Conservation (phyloP, 495 filamentous ascomycete genomes). For the Usnea hakonensis region DNA sequence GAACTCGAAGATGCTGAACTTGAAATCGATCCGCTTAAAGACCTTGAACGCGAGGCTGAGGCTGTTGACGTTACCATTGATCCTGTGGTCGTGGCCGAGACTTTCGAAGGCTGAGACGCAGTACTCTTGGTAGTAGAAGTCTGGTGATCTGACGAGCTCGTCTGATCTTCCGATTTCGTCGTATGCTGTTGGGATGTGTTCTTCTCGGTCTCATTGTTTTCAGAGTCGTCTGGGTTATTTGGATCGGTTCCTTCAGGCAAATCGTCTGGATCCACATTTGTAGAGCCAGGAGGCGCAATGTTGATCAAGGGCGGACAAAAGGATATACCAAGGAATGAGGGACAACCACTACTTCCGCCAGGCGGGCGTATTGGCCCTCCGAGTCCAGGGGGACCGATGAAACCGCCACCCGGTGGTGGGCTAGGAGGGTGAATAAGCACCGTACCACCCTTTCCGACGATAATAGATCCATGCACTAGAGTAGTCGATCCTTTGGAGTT, state of each 20-base stretch:
- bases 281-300: slow-evolving; percentile 3
- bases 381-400: slow-evolving; percentile 1
- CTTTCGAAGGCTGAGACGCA: background rate
- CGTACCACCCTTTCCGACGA: slow-evolving; percentile 7
- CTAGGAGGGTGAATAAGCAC: slow-evolving; percentile 4
- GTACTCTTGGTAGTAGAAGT: too few species aligned
- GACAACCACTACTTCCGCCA: background rate
- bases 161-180: background rate
- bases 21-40: background rate
- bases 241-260: background rate
- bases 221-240: background rate
- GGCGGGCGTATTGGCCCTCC: slow-evolving; percentile 4
- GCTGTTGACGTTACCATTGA: background rate
- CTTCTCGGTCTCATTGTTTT: background rate
- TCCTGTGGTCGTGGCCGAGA: background rate
- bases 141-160: background rate
- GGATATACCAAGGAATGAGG: slow-evolving; percentile 1
- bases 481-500: slow-evolving; percentile 4
- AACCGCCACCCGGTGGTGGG: background rate
- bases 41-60: background rate
- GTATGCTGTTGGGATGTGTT: background rate
- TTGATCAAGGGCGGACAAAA: slow-evolving; percentile 1
- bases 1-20: background rate
- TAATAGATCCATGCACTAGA: background rate
- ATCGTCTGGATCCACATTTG: background rate